Percentiles rank a stretch among this genome's conserved stretches.
These are phyloP conservation scores for Crucibulum laeve DNA, from an alignment of 768 basidiomycete genomes.

Conservation along the genomic window DNA sequence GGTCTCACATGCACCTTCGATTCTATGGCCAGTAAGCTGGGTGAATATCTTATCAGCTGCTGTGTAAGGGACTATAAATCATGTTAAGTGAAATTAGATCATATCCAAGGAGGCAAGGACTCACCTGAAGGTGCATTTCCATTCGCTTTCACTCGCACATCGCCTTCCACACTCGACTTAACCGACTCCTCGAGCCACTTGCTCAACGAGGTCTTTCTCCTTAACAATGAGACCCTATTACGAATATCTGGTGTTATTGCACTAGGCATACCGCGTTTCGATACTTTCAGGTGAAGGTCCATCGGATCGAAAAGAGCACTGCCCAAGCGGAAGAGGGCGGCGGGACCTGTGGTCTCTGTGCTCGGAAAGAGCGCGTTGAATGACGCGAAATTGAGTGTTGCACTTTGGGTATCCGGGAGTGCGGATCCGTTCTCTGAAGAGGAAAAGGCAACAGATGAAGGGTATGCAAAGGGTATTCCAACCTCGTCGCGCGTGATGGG, in stretches of 20 bases:
- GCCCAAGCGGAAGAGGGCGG: constrained; percentile 84
- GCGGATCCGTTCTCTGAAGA: constrained; percentile 14
- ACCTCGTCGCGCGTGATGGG: constrained; percentile 67
- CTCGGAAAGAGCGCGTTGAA: constrained; percentile 69
- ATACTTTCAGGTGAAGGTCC: constrained; percentile 52
- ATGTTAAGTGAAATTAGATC: not conserved
- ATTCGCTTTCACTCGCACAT: constrained; percentile 38
- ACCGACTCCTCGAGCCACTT: constrained; percentile 81
- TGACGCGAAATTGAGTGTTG: constrained; percentile 67
- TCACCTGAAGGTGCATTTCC: constrained; percentile 21
- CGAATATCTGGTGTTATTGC: constrained; percentile 57
- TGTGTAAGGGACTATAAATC: constrained; percentile 29
- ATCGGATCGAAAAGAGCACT: constrained; percentile 85
- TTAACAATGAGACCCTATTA: constrained; percentile 54
- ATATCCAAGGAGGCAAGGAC: not conserved
- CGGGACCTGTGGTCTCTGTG: constrained; percentile 69
- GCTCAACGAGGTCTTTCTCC: constrained; percentile 76
- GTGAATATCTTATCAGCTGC: constrained; percentile 58
- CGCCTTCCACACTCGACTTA: constrained; percentile 64
- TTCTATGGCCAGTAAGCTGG: constrained; percentile 81
- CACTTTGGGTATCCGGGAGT: constrained; percentile 21
- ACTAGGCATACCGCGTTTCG: constrained; percentile 12
- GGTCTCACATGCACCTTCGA: constrained; percentile 74
- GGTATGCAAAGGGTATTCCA: constrained; percentile 65
- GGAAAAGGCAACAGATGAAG: constrained; percentile 33